Conservation (phyloP, 75 land plant species). For the Larix kaempferi region DNA sequence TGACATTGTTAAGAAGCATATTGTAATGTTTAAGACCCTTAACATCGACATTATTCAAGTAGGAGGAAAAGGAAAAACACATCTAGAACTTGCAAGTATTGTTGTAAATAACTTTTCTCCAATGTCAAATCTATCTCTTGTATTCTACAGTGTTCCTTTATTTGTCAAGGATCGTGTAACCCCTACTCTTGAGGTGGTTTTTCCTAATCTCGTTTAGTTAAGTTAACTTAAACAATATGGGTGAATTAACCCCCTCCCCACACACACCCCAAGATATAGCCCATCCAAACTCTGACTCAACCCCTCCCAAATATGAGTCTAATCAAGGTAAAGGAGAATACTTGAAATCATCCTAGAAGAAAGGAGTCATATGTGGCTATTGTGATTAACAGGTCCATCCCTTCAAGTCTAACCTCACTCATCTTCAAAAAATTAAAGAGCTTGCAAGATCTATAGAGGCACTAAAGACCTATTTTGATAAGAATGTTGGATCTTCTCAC, state of each 20-base stretch:
- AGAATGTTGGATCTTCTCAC: neutral
- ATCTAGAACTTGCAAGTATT: neutral
- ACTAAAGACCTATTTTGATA: neutral
- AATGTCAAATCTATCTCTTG: neutral
- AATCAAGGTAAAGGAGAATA: neutral
- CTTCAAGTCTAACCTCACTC: neutral
- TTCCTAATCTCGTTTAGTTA: neutral
- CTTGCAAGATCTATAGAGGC: too few species aligned
- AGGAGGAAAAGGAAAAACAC: neutral
- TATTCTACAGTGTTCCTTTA: neutral
- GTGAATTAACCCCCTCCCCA: too few species aligned
- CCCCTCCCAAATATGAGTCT: neutral
- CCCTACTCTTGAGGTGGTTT: neutral
- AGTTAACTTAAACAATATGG: too few species aligned
- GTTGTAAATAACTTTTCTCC: neutral
- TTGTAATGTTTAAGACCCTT: neutral
- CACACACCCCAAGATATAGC: too few species aligned
- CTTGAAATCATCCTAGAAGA: neutral
- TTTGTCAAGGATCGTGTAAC: neutral
- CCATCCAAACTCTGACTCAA: neutral
- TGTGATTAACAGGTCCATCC: neutral
- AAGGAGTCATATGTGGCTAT: neutral
- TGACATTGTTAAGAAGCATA: neutral
- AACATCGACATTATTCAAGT: neutral
- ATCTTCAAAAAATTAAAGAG: neutral